These are phyloP conservation scores for Paramarasmius palmivorus DNA, from an alignment of 1,284 basidiomycete genomes.

Conservation along the genomic window DNA sequence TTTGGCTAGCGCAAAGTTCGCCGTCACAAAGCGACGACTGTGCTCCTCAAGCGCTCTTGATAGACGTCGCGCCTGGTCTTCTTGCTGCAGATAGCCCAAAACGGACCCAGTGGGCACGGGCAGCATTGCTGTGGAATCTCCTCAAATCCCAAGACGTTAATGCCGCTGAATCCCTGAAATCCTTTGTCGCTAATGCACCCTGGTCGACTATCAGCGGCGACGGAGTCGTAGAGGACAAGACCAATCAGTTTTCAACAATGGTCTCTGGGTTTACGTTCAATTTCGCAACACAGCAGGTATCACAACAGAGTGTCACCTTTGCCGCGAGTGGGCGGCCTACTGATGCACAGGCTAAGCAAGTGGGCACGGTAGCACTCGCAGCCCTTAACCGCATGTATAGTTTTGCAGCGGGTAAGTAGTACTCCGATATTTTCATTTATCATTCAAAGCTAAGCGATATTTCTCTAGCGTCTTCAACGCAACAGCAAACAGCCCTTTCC, in stretches of 20 bases:
- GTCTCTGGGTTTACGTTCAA: conserved; percentile 56
- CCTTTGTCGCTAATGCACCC: conserved; percentile 45
- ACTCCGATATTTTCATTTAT: background rate
- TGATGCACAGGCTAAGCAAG: conserved; percentile 42
- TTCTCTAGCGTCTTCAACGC: conserved; percentile 55
- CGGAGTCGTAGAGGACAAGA: conserved; percentile 34
- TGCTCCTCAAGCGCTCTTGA: conserved; percentile 48
- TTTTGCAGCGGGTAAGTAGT: conserved; percentile 52
- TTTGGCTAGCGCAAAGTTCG: conserved; percentile 51
- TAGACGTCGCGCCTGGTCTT: conserved; percentile 56
- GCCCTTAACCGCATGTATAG: conserved; percentile 60
- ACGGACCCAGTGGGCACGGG: conserved; percentile 55
- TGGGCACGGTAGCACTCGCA: conserved; percentile 36
- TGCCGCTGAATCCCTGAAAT: conserved; percentile 38
- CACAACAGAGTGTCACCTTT: conserved; percentile 45
- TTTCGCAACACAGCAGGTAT: conserved; percentile 56
- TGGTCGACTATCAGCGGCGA: conserved; percentile 47
- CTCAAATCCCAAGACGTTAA: conserved; percentile 47
- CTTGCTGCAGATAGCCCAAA: conserved; percentile 40
- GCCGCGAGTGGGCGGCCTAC: conserved; percentile 45
- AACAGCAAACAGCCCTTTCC: conserved; percentile 46
- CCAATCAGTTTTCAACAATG: conserved; percentile 37
- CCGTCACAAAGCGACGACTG: conserved; percentile 44
- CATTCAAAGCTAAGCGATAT: background rate
- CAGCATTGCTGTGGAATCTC: conserved; percentile 61